These are phyloP conservation scores for Fusarium gaditjirri DNA, from an alignment of 2,329 filamentous ascomycete genomes.

Conservation along the genomic window DNA sequence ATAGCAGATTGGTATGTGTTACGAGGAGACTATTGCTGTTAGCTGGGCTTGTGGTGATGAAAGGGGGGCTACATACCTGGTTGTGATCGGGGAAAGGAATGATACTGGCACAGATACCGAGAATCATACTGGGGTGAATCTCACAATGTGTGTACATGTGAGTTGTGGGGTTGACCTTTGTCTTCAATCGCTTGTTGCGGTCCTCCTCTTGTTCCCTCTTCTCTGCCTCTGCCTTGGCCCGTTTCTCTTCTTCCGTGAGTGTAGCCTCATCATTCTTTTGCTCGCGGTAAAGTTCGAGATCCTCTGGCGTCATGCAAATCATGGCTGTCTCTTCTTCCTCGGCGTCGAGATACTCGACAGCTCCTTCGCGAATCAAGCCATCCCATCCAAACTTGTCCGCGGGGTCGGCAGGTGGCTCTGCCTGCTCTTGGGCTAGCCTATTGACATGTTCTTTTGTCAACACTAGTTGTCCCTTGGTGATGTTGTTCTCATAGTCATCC, in stretches of 20 bases:
- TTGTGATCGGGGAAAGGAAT: conserved; percentile 99
- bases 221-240: conserved; percentile 56
- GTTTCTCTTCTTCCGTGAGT: conserved; percentile 22
- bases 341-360: conserved; percentile 95
- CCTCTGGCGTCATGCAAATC: conserved; percentile 99
- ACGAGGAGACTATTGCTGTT: conserved; percentile 78
- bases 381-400: conserved; percentile 84
- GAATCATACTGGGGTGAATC: conserved; percentile 98
- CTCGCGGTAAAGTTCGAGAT: conserved; percentile 81
- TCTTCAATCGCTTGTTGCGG: conserved; percentile 87
- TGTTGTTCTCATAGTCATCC: conserved; percentile 71
- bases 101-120: conserved; percentile 98
- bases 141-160: conserved; percentile 98
- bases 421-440: conserved; percentile 77
- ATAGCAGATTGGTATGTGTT: conserved; percentile 99
- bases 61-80: conserved; percentile 64
- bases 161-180: conserved; percentile 84
- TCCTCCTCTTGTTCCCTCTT: conserved; percentile 60
- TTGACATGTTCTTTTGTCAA: conserved; percentile 86
- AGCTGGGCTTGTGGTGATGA: background rate
- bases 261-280: conserved; percentile 71
- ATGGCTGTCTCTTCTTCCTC: conserved; percentile 99
- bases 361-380: conserved; percentile 82
- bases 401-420: conserved; percentile 69
- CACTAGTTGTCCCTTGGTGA: conserved; percentile 75